phyloP scores from a whole-genome alignment of 139 green algal species.

The Diplosphaera chodatii region DNA sequence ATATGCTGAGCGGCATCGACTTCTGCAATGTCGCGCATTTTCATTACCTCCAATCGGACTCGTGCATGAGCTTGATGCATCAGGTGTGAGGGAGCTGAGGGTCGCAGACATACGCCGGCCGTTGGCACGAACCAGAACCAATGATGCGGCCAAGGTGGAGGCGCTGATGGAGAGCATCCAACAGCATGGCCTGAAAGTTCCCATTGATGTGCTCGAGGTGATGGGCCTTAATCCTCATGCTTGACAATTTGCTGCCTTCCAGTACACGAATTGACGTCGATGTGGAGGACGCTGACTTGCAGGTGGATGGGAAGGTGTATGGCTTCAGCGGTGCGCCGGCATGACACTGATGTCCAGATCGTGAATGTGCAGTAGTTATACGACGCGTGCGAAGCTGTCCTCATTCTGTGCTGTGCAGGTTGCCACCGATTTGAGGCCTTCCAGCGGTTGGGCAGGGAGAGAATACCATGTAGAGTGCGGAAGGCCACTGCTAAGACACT shows the following conservation, averaged over 20 bases:
- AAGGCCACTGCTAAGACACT: constrained; percentile 64
- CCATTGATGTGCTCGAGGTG: no score
- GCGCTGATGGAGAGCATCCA: constrained; percentile 75
- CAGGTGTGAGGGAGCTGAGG: not conserved
- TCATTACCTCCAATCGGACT: no score
- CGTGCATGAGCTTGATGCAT: no score
- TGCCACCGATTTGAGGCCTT: constrained; percentile 81
- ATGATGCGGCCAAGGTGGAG: constrained; percentile 57
- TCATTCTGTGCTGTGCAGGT: constrained; percentile 24
- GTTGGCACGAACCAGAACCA: not conserved
- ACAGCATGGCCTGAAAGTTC: constrained; percentile 76
- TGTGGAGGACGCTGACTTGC: constrained; percentile 69
- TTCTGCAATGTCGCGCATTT: no score
- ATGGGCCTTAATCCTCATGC: no score
- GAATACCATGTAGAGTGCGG: constrained; percentile 77
- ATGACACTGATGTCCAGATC: no score
- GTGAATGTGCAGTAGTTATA: no score
- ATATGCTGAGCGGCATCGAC: no score
- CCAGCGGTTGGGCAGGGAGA: constrained; percentile 64
- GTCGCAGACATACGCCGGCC: not conserved
- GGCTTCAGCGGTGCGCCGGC: constrained; percentile 57
- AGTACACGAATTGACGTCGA: not conserved
- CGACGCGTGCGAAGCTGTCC: no score
- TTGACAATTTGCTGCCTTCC: no score
- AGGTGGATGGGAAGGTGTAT: constrained; percentile 74